Evolutionary conservation across 768 basidiomycete species (phyloP), one percentile per base, ranked within the genome.

Genomic region (Favolaschia claudopus): DNA sequence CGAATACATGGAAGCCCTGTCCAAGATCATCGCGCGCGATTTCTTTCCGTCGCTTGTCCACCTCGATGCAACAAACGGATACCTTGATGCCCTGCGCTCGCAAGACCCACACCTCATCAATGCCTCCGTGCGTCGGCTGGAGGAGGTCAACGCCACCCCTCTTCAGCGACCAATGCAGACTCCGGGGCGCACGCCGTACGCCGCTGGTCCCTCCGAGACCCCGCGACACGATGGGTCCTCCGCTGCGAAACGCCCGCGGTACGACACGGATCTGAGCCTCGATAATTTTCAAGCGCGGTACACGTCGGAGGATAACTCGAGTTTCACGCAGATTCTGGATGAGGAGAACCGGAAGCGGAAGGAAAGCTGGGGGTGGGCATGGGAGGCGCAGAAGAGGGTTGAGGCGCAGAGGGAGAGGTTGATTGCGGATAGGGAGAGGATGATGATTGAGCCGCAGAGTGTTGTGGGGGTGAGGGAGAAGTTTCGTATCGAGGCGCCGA

Each of bases 231-330:
- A 67, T 4, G 75, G 73, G 7, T 82, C 83, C 63, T 78, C 82
- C 24, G 72, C 80, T 3, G 60, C 71, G 61, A 88, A 93, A 75
- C 82, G 87, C 54, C 68, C 80, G 29, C 84, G 83, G 54, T 88
- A 84, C 66, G 83, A 92, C 65, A 76, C 78, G 3, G 71, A 79
- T 58, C 76, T 94, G 69, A 88, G 84, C 53, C 82, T 98, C 17
- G 95, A 98, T 71, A 77, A 78, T 15, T 99, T 98, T 72, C 97
- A 99, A 72, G 86, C 93, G 0, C 84, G 84, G 38, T 97, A 93
- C 72, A 99, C 97, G 2, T 97, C 95, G 0, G 95, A 98, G 70
- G 97, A 99, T 74, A 99, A 99, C 72, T 88, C 96, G 6, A 97
- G 95, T 58, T 99, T 99, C 72, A 93, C 95, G 9, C 82, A 93